A percentile compares a stretch with the other conserved stretches of the same genome.
Conservation (phyloP, 2,329 filamentous ascomycete species). For the Cladosporium sp. region DNA sequence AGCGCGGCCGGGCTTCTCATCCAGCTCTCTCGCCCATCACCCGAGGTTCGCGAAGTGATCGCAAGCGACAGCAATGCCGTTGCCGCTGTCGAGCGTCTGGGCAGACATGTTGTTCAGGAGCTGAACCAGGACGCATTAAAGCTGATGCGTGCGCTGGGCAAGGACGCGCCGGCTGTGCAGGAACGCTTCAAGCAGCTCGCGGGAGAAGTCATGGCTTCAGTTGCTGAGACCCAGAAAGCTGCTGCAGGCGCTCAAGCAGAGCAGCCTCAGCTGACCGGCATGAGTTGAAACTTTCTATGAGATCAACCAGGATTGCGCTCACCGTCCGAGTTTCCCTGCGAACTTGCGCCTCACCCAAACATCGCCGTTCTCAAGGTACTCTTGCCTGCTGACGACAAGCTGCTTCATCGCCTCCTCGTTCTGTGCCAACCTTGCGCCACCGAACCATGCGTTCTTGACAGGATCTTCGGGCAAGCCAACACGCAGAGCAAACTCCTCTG, state of each 20-base stretch:
- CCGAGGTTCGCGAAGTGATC: slow-evolving; percentile 20
- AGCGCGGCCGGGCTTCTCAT: slow-evolving; percentile 26
- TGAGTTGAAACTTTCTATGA: slow-evolving; percentile 10
- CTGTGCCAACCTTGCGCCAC: slow-evolving; percentile 71
- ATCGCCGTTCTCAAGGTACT: slow-evolving; percentile 83
- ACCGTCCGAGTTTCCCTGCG: slow-evolving; percentile 27
- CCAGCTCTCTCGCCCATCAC: slow-evolving; percentile 24
- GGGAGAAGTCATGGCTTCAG: slow-evolving; percentile 9
- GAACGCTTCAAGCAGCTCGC: slow-evolving; percentile 17
- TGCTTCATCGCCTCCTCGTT: slow-evolving; percentile 60
- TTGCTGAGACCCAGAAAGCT: slow-evolving; percentile 8
- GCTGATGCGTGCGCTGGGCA: slow-evolving; percentile 19
- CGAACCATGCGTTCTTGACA: slow-evolving; percentile 76
- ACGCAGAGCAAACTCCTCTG: slow-evolving; percentile 70
- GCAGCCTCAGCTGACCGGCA: slow-evolving; percentile 4
- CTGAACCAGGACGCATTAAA: slow-evolving; percentile 9
- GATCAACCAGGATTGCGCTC: slow-evolving; percentile 5
- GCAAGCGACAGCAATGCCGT: slow-evolving; percentile 11
- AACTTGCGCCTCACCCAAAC: slow-evolving; percentile 32
- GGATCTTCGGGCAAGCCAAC: slow-evolving; percentile 68
- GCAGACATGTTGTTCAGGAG: slow-evolving; percentile 22
- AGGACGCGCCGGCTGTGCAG: slow-evolving; percentile 23
- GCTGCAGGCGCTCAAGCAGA: slow-evolving; percentile 4
- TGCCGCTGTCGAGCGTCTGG: slow-evolving; percentile 18
- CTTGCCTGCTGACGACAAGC: slow-evolving; percentile 73